Percentiles rank a stretch among this genome's conserved stretches.
Evolutionary conservation across 371 early-diverging fungal species (phyloP).

Genomic region (Spraguea lophii): DNA sequence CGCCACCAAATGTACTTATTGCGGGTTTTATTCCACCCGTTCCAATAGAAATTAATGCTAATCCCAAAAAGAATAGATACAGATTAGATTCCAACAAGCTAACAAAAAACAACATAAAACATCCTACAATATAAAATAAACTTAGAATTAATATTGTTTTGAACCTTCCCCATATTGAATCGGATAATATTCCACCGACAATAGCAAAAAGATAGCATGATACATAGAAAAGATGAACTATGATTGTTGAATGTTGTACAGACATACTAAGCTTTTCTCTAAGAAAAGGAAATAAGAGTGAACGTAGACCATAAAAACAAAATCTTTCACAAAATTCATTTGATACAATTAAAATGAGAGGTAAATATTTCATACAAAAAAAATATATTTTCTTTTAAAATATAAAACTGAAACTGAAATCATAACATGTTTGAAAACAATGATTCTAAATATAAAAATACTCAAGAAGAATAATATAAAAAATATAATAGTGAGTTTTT

Average conservation of each 20-base stretch:
- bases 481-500: too few relatives aligned
- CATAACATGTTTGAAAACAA: too few relatives aligned
- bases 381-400: too few relatives aligned
- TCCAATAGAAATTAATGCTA: conserved; percentile 56
- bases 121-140: conserved; percentile 52
- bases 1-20: conserved; percentile 54
- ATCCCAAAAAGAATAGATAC: conserved; percentile 51
- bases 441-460: too few relatives aligned
- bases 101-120: conserved; percentile 49
- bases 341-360: conserved; percentile 50
- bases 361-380: too few relatives aligned
- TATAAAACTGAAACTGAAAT: too few relatives aligned
- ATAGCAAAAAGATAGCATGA: conserved; percentile 59
- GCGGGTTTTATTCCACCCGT: conserved; percentile 68
- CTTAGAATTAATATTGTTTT: conserved; percentile 54
- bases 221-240: conserved; percentile 55
- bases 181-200: conserved; percentile 57
- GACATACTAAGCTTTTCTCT: conserved; percentile 5
- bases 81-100: conserved; percentile 47
- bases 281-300: conserved; percentile 40
- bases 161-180: conserved; percentile 59
- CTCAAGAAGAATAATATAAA: too few relatives aligned
- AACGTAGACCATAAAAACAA: conserved; percentile 51
- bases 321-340: conserved; percentile 59
- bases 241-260: conserved; percentile 12